A percentile compares a stretch with the other conserved stretches of the same genome.
Evolutionary conservation across 1,284 basidiomycete genomes (phyloP).

Genomic region (Gymnopus androsaceus): DNA sequence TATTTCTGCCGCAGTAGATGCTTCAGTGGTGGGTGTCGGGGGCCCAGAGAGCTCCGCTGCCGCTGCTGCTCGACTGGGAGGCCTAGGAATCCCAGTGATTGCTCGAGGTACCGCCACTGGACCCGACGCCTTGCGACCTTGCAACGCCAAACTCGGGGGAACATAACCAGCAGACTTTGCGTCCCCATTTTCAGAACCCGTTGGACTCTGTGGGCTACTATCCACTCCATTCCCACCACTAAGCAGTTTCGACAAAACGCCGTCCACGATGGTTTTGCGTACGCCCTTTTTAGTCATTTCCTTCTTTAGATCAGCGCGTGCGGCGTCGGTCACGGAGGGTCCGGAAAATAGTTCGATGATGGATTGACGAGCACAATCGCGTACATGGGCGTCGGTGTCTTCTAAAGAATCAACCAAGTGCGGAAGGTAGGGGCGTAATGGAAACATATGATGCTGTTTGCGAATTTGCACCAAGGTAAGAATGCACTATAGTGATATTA

Average conservation of each 20-base stretch:
- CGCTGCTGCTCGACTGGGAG: conserved; percentile 58
- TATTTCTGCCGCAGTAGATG: conserved; percentile 50
- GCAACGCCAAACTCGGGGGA: conserved; percentile 71
- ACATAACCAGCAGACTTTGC: conserved; percentile 59
- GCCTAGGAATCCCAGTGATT: conserved; percentile 50
- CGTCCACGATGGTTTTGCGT: conserved; percentile 82
- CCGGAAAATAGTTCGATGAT: conserved; percentile 86
- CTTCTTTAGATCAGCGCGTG: conserved; percentile 91
- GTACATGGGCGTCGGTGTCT: conserved; percentile 88
- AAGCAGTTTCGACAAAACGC: conserved; percentile 65
- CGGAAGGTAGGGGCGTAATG: conserved; percentile 81
- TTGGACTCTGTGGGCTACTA: conserved; percentile 49
- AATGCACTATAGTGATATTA: conserved; percentile 52
- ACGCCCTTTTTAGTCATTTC: conserved; percentile 84
- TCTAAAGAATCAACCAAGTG: conserved; percentile 84
- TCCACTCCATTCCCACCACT: conserved; percentile 36
- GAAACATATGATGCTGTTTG: conserved; percentile 68
- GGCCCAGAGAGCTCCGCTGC: conserved; percentile 42
- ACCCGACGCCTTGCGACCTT: conserved; percentile 50
- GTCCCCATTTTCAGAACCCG: conserved; percentile 65
- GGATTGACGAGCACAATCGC: conserved; percentile 81
- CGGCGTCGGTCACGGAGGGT: conserved; percentile 78
- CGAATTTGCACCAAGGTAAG: conserved; percentile 70
- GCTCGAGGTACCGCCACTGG: conserved; percentile 40
- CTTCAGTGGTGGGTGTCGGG: conserved; percentile 40